Conservation (phyloP, 164 flowering plant genomes). For the Dillenia suffruticosa region DNA sequence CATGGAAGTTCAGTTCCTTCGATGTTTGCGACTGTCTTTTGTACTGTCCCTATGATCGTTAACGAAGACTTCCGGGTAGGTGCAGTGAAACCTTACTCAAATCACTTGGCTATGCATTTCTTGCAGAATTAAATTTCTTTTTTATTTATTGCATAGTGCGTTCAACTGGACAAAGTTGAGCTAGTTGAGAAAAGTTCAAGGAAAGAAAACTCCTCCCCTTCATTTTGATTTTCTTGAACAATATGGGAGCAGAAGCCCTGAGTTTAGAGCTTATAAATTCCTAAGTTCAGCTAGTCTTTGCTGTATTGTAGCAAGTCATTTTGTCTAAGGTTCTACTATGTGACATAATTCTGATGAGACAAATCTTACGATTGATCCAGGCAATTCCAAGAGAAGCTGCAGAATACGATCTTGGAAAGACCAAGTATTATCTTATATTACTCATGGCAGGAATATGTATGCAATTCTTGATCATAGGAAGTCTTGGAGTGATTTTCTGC, state of each 20-base stretch:
- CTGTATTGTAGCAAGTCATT: no score
- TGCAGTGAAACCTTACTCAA: not conserved
- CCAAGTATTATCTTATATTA: constrained; percentile 6
- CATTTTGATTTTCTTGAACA: not conserved
- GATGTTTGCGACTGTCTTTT: constrained; percentile 15
- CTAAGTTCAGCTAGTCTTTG: no score
- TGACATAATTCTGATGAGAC: constrained; percentile 1
- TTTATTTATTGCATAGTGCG: no score
- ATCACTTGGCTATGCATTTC: not conserved
- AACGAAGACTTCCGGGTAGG: constrained; percentile 25
- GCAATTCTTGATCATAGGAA: constrained; percentile 2
- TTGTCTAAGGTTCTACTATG: no score
- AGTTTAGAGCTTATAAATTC: no score
- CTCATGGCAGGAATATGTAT: not conserved
- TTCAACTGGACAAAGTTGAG: no score
- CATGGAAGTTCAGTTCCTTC: constrained; percentile 22
- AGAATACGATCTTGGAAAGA: constrained; percentile 11
- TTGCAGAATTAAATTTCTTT: not conserved
- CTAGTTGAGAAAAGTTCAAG: not conserved
- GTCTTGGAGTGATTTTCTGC: constrained; percentile 7
- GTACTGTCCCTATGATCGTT: constrained; percentile 20
- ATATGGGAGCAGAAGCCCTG: not conserved
- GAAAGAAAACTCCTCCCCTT: not conserved
- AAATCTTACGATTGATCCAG: constrained; percentile 9
- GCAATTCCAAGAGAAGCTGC: constrained; percentile 16